These are phyloP conservation scores for Coemansia sp. DNA, from an alignment of 192 early-diverging fungal genomes.

Conservation along the genomic window DNA sequence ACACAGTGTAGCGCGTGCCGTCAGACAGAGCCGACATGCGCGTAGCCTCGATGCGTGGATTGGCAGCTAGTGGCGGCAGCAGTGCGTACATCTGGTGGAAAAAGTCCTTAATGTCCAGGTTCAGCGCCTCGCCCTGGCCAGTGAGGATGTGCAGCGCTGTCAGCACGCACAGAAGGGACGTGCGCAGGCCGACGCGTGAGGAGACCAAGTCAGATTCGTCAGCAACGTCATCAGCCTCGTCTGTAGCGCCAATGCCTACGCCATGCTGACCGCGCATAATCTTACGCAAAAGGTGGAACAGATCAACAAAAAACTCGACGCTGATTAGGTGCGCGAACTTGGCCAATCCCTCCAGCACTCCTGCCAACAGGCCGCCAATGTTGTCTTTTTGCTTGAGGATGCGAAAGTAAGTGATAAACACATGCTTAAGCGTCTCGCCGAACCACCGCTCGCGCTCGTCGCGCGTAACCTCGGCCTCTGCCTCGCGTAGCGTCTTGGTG, in stretches of 20 bases:
- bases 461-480: slow-evolving; percentile 80
- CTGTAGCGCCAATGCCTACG: slow-evolving; percentile 42
- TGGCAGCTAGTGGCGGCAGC: slow-evolving; percentile 65
- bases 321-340: slow-evolving; percentile 94
- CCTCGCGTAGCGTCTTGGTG: slow-evolving; percentile 68
- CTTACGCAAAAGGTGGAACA: slow-evolving; percentile 77
- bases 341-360: slow-evolving; percentile 61
- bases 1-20: slow-evolving; percentile 47
- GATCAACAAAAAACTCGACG: slow-evolving; percentile 91
- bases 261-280: slow-evolving; percentile 70
- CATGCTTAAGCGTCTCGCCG: slow-evolving; percentile 88
- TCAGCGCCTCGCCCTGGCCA: slow-evolving; percentile 89
- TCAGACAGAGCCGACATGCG: slow-evolving; percentile 44
- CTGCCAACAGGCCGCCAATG: slow-evolving; percentile 61
- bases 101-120: slow-evolving; percentile 91
- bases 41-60: slow-evolving; percentile 63
- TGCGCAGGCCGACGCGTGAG: slow-evolving; percentile 57
- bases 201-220: slow-evolving; percentile 36
- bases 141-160: slow-evolving; percentile 85
- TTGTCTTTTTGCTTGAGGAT: slow-evolving; percentile 82
- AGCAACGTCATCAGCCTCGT: slow-evolving; percentile 28
- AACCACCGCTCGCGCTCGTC: slow-evolving; percentile 83
- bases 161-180: slow-evolving; percentile 81
- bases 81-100: slow-evolving; percentile 80
- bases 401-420: slow-evolving; percentile 93